Evolutionary conservation across 2,329 filamentous ascomycete genomes (phyloP), one percentile per base, ranked within the genome.

Genomic region (Rhynchosporium graminicola): DNA sequence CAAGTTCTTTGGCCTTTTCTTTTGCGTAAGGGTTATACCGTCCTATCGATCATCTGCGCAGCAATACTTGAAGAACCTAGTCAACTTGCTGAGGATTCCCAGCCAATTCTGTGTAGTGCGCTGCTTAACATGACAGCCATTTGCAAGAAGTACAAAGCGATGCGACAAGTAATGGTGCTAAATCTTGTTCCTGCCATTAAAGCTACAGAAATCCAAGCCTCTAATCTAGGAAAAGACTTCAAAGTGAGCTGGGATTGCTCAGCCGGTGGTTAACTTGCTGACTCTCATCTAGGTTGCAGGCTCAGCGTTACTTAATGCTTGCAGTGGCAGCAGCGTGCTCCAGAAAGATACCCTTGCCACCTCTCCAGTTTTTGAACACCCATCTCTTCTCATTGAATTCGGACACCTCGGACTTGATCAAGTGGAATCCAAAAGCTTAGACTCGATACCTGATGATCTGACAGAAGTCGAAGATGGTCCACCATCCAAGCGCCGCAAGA

Each of bases 401-500:
- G 59, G 54, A 40, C 47, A 55, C 33, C 60, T 73, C 3, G 61
- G 60, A 8, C 57, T 74, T 12, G 45, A 47, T 40, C 36, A 62
- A n/a, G 60, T 60, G 12, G n/a, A 36, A 4, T 13, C n/a, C 7
- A 54, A 52, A 36, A 48, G 3, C 15, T 3, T 7, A 8, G 48
- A 50, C 31, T 43, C 15, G 29, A 31, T 12, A 48, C 4, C 12
- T 15, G 13, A 28, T 10, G 15, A 4, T n/a, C 6, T 31, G 26
- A 9, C 29, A 38, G 26, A 20, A 6, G 9, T 31, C n/a, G 60
- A 60, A 28, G 42, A 57, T 45, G 64, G 52, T 26, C 71, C 63
- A 20, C 67, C 70, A 26, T 67, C n/a, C 7, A 75, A 74, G 60
- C 70, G 71, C n/a, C 69, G 65, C 3, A 74, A 71, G 55, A 20